Evolutionary conservation across 2,329 filamentous ascomycete genomes (phyloP), one percentile per base, ranked within the genome.

Genomic region (Colletotrichum australisinense): DNA sequence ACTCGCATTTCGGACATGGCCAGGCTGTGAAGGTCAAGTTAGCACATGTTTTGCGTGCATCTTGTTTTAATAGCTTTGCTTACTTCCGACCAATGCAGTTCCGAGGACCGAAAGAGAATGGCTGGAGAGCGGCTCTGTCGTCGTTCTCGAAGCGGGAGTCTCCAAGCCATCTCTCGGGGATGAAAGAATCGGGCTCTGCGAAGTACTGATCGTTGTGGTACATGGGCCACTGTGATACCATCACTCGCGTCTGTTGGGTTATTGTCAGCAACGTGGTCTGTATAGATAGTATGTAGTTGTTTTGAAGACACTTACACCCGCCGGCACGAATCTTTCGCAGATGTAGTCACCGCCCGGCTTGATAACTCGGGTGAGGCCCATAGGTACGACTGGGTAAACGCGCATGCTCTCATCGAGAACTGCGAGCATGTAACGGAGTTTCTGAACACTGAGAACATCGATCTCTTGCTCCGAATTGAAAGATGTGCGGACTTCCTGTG

Each of bases 51-150:
- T 42, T 1, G 12, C 12, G 11, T 9, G 9, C n/a, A 22, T 5
- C 2, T 9, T 22, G 0, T 57, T 14, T 8, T 19, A 46, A 2
- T 58, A 22, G 2, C 1, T 11, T 16, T 0, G 70, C 80, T 77
- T 78, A 86, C 85, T 88, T 88, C 66, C 81, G 80, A 0, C 87
- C 88, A 26, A 89, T 81, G 70, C 87, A 89, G 56, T 88, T 87
- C 1, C 87, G 79, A 7, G 87, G 84, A 0, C 88, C 87, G 2
- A 86, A 58, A 4, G 83, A 83, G 72, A 89, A 88, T 0, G 87
- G 85, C 76, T 88, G 84, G 59, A 86, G 80, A 1, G 81, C 83
- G 0, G 84, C 83, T 46, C 58, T 75, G 2, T 75, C 67, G 53
- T 82, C 81, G 7, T 73, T 69, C 4, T 63, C 73, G 28, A 76